Percentiles rank a stretch among this genome's conserved stretches.
Conservation (phyloP, 1,284 basidiomycete species). For the Ustilago xerochloae region DNA sequence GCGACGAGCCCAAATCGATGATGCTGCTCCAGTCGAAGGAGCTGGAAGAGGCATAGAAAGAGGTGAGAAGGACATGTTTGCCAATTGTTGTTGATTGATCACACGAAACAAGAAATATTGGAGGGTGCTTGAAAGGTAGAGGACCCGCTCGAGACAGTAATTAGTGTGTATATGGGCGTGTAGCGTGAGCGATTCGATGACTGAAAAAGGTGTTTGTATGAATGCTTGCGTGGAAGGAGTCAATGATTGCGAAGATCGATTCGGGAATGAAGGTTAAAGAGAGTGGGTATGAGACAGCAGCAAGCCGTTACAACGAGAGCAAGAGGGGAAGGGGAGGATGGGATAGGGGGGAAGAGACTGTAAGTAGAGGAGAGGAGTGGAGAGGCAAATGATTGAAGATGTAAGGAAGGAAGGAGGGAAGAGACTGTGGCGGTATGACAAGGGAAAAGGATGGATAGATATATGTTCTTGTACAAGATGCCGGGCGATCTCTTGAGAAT, state of each 20-base stretch:
- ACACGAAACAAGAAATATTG: background rate
- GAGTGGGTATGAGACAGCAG: background rate
- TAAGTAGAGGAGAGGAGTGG: background rate
- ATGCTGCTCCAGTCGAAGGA: constrained; percentile 3
- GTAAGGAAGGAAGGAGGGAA: no score
- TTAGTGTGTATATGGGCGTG: constrained; percentile 3
- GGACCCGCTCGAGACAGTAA: background rate
- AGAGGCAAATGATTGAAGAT: no score
- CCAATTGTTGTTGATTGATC: background rate
- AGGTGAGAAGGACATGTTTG: constrained; percentile 16
- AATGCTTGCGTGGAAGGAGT: background rate
- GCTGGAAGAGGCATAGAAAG: background rate
- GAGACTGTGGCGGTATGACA: no score
- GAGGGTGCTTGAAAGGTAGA: constrained; percentile 6
- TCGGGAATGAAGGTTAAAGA: background rate
- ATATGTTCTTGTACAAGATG: background rate
- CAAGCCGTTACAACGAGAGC: constrained; percentile 4
- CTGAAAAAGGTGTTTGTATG: background rate
- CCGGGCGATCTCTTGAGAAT: background rate
- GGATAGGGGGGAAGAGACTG: background rate
- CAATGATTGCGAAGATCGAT: background rate
- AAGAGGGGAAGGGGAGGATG: background rate
- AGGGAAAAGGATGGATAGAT: constrained; percentile 1
- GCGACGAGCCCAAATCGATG: constrained; percentile 40
- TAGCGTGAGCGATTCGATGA: no score